Percentiles rank a stretch among this genome's conserved stretches.
Conservation (phyloP, 1,284 basidiomycete genomes). For the Heterobasidion occidentale region DNA sequence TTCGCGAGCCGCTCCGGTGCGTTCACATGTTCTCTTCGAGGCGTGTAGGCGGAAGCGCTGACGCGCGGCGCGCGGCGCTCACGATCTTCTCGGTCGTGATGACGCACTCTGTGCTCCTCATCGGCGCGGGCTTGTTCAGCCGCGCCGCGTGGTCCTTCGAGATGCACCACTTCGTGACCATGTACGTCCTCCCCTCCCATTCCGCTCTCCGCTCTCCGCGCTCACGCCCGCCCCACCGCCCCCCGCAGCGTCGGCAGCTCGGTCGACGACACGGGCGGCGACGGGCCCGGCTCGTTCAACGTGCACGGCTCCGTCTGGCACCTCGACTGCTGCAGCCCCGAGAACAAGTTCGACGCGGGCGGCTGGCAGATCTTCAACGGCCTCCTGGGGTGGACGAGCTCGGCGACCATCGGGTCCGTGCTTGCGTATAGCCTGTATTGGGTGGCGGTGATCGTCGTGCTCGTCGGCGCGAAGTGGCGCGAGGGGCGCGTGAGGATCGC, state of each 20-base stretch:
- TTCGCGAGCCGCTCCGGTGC: constrained; percentile 68
- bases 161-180: constrained; percentile 54
- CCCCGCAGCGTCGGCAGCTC: constrained; percentile 50
- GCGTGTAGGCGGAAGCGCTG: background rate
- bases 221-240: no score
- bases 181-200: constrained; percentile 21
- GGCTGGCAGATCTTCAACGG: constrained; percentile 74
- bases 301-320: constrained; percentile 84
- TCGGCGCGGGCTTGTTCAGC: constrained; percentile 86
- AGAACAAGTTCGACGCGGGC: constrained; percentile 42
- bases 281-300: constrained; percentile 77
- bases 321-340: constrained; percentile 75
- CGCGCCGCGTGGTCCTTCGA: constrained; percentile 68
- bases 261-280: constrained; percentile 69
- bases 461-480: constrained; percentile 65
- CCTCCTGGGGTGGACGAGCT: constrained; percentile 74
- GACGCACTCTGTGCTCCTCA: constrained; percentile 84
- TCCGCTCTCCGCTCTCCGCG: background rate
- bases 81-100: constrained; percentile 81
- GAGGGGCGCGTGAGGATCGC: constrained; percentile 28
- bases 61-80: constrained; percentile 38
- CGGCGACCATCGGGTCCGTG: constrained; percentile 62
- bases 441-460: constrained; percentile 56
- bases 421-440: constrained; percentile 77
- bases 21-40: constrained; percentile 15